Percentiles rank a stretch among this genome's conserved stretches.
phyloP scores from a whole-genome alignment of 306 rosid genomes.

The Lathyrus tuberosus region DNA sequence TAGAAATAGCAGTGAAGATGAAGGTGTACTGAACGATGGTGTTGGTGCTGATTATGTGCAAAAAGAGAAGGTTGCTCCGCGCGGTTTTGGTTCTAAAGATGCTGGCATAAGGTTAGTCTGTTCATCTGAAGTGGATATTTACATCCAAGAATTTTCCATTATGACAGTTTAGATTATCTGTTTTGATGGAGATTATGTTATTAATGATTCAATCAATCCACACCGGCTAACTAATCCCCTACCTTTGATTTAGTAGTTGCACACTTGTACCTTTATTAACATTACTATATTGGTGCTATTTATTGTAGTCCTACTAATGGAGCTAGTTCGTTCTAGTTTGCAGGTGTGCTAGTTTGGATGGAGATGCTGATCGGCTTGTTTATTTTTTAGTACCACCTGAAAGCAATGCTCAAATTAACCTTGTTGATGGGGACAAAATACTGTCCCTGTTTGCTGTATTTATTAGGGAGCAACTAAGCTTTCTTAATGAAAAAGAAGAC shows the following conservation, averaged over 20 bases:
- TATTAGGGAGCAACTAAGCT: constrained; percentile 71
- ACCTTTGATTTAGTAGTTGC: constrained; percentile 27
- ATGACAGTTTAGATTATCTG: background rate
- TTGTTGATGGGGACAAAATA: constrained; percentile 94
- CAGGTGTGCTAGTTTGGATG: constrained; percentile 99
- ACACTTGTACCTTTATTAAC: background rate
- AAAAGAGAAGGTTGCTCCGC: constrained; percentile 86
- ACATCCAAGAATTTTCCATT: constrained; percentile 11
- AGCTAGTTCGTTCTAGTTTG: constrained; percentile 60
- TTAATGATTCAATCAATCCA: background rate
- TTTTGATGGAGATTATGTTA: constrained; percentile 5
- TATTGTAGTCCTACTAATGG: constrained; percentile 29
- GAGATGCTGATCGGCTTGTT: constrained; percentile 96
- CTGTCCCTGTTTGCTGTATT: constrained; percentile 79
- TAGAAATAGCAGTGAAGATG: constrained; percentile 73
- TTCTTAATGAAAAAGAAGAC: constrained; percentile 55
- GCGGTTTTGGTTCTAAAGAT: constrained; percentile 66
- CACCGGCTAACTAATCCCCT: constrained; percentile 19
- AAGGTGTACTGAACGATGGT: constrained; percentile 85
- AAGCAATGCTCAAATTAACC: constrained; percentile 60
- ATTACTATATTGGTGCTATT: constrained; percentile 22
- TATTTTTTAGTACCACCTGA: constrained; percentile 67
- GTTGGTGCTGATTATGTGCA: constrained; percentile 99
- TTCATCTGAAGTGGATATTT: constrained; percentile 33
- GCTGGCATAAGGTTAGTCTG: constrained; percentile 72